phyloP scores from a whole-genome alignment of 2,329 filamentous ascomycete species.

The Myriosclerotinia curreyana region DNA sequence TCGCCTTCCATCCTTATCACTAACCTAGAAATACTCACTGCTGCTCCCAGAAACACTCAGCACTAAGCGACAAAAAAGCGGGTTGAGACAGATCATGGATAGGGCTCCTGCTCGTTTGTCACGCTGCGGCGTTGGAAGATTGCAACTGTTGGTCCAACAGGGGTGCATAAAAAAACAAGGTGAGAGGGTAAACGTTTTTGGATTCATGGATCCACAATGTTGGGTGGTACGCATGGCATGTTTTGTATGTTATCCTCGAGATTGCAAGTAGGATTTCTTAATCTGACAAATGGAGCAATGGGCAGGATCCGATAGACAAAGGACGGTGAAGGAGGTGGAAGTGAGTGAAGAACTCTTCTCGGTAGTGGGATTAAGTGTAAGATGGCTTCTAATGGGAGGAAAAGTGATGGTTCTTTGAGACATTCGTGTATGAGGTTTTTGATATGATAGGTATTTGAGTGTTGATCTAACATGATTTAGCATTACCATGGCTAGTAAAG shows the following conservation, averaged over 20 bases:
- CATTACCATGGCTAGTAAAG: background rate
- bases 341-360: background rate
- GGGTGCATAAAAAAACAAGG: background rate
- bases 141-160: conserved; percentile 3
- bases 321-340: background rate
- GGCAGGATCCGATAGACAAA: background rate
- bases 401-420: background rate
- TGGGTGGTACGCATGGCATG: background rate
- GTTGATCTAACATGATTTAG: background rate
- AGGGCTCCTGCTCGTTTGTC: background rate
- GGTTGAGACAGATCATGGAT: background rate
- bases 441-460: background rate
- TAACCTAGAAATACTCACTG: background rate
- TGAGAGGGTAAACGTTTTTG: background rate
- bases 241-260: background rate
- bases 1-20: background rate
- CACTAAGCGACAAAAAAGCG: background rate
- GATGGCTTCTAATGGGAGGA: background rate
- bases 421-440: background rate
- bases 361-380: background rate
- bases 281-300: background rate
- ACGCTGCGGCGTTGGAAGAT: background rate
- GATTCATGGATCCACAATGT: background rate
- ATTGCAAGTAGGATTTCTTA: background rate
- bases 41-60: background rate